Percentiles rank a stretch among this genome's conserved stretches.
These are phyloP conservation scores for Aspergillus sclerotioniger DNA, from an alignment of 495 filamentous ascomycete genomes.

Conservation along the genomic window DNA sequence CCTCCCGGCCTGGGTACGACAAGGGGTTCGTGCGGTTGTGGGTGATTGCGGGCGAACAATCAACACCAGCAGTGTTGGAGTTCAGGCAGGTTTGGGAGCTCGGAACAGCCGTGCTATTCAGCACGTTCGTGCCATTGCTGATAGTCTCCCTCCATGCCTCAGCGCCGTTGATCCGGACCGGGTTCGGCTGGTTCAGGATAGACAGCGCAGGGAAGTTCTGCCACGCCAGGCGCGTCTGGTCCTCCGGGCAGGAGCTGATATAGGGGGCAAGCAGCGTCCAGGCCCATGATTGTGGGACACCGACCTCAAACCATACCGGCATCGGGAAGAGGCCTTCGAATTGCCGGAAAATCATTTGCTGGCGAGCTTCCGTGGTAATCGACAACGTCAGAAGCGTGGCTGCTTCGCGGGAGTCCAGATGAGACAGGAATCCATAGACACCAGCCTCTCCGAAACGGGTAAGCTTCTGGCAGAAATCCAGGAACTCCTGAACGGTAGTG, in stretches of 20 bases:
- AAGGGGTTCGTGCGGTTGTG: constrained; percentile 66
- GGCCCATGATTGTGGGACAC: constrained; percentile 81
- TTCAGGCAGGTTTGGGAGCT: constrained; percentile 49
- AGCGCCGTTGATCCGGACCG: constrained; percentile 55
- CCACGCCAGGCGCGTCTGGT: constrained; percentile 76
- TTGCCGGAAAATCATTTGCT: constrained; percentile 87
- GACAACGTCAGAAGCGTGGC: constrained; percentile 70
- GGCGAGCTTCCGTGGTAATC: constrained; percentile 81
- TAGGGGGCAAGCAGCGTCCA: constrained; percentile 85
- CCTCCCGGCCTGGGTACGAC: constrained; percentile 70
- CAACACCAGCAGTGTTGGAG: constrained; percentile 46
- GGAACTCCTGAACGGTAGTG: constrained; percentile 70
- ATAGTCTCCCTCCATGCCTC: constrained; percentile 45
- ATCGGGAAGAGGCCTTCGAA: constrained; percentile 81
- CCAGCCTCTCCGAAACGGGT: constrained; percentile 81
- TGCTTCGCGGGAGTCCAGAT: constrained; percentile 74
- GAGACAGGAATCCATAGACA: constrained; percentile 80
- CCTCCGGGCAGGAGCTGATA: constrained; percentile 73
- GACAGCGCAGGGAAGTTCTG: constrained; percentile 80
- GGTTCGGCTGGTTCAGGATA: constrained; percentile 77
- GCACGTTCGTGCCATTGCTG: constrained; percentile 30
- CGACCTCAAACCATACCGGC: constrained; percentile 81
- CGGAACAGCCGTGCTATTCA: constrained; percentile 36
- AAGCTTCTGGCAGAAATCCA: constrained; percentile 85
- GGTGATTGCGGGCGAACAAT: constrained; percentile 62